Conservation (phyloP, 495 filamentous ascomycete species). For the Daldinia decipiens region DNA sequence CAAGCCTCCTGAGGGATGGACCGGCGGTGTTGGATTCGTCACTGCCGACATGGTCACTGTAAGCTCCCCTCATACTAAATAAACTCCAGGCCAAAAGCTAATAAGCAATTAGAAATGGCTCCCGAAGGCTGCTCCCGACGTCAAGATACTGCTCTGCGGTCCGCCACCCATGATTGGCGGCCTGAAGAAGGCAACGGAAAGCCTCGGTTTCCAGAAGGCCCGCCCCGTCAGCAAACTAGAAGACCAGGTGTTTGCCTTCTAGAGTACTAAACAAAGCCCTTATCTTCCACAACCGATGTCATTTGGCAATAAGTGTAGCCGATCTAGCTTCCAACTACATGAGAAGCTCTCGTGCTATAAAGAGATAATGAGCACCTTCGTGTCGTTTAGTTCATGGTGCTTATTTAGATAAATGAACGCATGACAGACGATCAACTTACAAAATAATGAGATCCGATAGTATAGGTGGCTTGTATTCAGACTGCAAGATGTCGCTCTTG, state of each 20-base stretch:
- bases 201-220: slow-evolving; percentile 89
- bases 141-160: slow-evolving; percentile 96
- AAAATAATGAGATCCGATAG: background rate
- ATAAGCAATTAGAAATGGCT: slow-evolving; percentile 66
- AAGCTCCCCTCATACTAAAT: slow-evolving; percentile 40
- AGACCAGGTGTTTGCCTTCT: slow-evolving; percentile 99
- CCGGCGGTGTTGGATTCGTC: slow-evolving; percentile 90
- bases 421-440: background rate
- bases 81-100: slow-evolving; percentile 15
- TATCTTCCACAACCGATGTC: background rate
- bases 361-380: background rate
- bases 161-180: slow-evolving; percentile 96
- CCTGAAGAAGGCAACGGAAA: slow-evolving; percentile 94
- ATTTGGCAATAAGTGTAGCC: background rate
- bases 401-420: background rate
- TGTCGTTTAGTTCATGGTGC: background rate
- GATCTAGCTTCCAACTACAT: background rate
- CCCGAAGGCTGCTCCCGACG: slow-evolving; percentile 82
- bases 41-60: slow-evolving; percentile 96
- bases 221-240: slow-evolving; percentile 94
- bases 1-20: slow-evolving; percentile 92
- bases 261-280: slow-evolving; percentile 42
- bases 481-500: slow-evolving; percentile 5
- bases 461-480: slow-evolving; percentile 5
- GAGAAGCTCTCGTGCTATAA: background rate